These are phyloP conservation scores for Phylloporus arenicola DNA, from an alignment of 768 basidiomycete species.

Conservation along the genomic window DNA sequence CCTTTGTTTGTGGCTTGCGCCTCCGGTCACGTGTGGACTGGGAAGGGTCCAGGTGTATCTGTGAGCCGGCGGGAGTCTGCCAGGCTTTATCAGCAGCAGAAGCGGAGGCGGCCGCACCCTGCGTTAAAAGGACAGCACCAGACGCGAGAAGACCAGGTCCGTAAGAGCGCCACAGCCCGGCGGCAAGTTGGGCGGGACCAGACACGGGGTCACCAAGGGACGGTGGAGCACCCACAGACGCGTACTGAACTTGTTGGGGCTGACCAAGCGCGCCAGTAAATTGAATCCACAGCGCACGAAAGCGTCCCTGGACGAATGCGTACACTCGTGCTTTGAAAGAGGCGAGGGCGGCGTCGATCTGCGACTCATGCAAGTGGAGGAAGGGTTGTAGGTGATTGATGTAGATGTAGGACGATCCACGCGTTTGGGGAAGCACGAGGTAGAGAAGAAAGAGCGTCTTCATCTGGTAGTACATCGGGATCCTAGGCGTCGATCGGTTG, in stretches of 20 bases:
- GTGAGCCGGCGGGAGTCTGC: constrained; percentile 28
- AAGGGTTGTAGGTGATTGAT: constrained; percentile 73
- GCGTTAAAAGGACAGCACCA: constrained; percentile 57
- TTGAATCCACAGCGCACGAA: constrained; percentile 63
- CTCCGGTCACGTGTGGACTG: constrained; percentile 40
- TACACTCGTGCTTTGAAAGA: constrained; percentile 55
- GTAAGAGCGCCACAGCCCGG: constrained; percentile 71
- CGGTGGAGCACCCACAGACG: constrained; percentile 36
- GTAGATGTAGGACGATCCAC: constrained; percentile 85
- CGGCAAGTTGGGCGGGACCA: constrained; percentile 61
- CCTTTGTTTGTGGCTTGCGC: constrained; percentile 35
- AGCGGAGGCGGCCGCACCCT: constrained; percentile 41
- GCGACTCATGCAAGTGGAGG: constrained; percentile 73
- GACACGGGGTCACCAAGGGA: constrained; percentile 48
- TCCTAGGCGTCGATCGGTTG: constrained; percentile 42
- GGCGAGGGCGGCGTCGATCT: constrained; percentile 80
- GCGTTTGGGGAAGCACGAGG: constrained; percentile 84
- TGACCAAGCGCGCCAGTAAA: constrained; percentile 47
- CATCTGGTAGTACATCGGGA: constrained; percentile 81
- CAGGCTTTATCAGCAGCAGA: constrained; percentile 24
- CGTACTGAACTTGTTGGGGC: constrained; percentile 27
- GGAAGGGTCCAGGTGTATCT: constrained; percentile 22
- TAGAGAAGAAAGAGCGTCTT: constrained; percentile 86
- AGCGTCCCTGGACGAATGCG: constrained; percentile 57
- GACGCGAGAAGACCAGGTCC: constrained; percentile 68